Evolutionary conservation across 257 asterid species (phyloP).

Genomic region (Fraxinus anomala): DNA sequence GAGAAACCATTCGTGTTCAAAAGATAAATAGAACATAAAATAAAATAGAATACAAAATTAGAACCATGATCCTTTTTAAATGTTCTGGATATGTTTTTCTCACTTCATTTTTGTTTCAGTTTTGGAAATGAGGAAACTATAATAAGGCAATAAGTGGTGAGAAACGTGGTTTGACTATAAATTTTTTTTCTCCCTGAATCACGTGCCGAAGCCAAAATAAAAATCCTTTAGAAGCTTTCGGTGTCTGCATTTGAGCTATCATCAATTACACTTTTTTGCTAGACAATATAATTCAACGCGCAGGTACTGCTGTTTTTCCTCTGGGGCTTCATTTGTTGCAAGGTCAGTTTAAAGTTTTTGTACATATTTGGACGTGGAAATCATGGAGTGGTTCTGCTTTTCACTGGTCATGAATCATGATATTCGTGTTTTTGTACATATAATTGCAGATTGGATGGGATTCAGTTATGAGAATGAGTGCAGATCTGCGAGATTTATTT

Average conservation of each 20-base stretch:
- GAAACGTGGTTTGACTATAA: neutral
- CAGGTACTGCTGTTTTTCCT: conserved; percentile 81
- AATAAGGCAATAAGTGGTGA: neutral
- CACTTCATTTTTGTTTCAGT: neutral
- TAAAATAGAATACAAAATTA: no score
- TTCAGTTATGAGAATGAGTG: conserved; percentile 99
- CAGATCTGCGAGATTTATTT: conserved; percentile 84
- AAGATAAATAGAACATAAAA: no score
- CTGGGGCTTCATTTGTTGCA: conserved; percentile 88
- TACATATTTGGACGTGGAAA: neutral
- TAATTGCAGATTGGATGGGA: conserved; percentile 91
- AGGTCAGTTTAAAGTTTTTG: conserved; percentile 60
- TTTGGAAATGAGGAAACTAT: neutral
- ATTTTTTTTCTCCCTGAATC: neutral
- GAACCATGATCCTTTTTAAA: neutral
- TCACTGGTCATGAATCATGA: conserved; percentile 16
- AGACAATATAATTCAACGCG: conserved; percentile 26
- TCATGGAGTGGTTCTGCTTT: conserved; percentile 5
- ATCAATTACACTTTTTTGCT: neutral
- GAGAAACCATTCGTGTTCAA: no score
- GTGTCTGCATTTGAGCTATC: neutral
- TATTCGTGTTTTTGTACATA: conserved; percentile 27
- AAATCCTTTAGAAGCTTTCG: neutral
- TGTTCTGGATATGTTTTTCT: neutral
- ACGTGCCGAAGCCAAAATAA: neutral